These are phyloP conservation scores for Pyrenochaeta sp. DNA, from an alignment of 2,329 filamentous ascomycete species.

Conservation along the genomic window DNA sequence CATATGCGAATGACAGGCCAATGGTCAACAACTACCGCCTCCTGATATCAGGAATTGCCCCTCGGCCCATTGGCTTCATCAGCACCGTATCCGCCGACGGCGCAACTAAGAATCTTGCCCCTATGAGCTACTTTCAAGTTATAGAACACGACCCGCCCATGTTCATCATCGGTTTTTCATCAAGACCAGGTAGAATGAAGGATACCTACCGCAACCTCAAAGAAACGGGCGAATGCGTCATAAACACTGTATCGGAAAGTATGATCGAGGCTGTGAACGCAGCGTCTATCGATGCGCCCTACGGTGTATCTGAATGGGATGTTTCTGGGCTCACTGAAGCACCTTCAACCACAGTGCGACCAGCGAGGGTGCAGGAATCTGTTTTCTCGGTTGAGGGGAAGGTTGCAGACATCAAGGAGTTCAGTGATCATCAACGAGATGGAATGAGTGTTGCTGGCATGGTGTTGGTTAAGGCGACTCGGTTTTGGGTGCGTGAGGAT, in stretches of 20 bases:
- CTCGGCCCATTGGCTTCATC: constrained; percentile 25
- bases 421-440: constrained; percentile 73
- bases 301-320: constrained; percentile 78
- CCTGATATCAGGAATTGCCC: constrained; percentile 21
- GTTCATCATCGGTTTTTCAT: constrained; percentile 30
- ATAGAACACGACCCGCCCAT: constrained; percentile 31
- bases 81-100: constrained; percentile 21
- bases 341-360: constrained; percentile 67
- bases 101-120: constrained; percentile 30
- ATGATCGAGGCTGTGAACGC: constrained; percentile 85
- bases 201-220: constrained; percentile 30
- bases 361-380: constrained; percentile 77
- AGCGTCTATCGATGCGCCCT: constrained; percentile 76
- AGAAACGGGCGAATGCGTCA: constrained; percentile 46
- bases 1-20: constrained; percentile 17
- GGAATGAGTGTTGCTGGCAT: constrained; percentile 68
- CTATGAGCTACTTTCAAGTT: constrained; percentile 40
- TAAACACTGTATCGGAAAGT: constrained; percentile 84
- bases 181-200: constrained; percentile 10
- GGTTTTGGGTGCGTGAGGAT: constrained; percentile 87
- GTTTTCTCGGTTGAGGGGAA: constrained; percentile 80
- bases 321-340: constrained; percentile 76
- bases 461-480: constrained; percentile 77
- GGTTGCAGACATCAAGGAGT: constrained; percentile 75
- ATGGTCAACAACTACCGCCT: constrained; percentile 27